Evolutionary conservation across 441 rosid species (phyloP), one percentile per base, ranked within the genome.

Genomic region (Breynia disticha): DNA sequence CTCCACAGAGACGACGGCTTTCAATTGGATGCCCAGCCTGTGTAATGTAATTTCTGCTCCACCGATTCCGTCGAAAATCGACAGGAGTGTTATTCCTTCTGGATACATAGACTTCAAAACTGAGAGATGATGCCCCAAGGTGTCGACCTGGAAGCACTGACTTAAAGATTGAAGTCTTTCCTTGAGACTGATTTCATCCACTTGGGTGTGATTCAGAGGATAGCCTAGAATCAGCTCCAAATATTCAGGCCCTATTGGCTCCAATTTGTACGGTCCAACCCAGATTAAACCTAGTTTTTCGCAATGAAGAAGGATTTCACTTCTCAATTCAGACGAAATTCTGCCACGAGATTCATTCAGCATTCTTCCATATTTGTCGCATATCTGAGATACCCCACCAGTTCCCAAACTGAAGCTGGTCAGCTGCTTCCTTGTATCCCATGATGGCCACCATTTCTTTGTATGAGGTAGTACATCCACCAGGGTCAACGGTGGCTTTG

Each of bases 371-470:
- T 84, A 73, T 58, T 79, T 63, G 22, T 76, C 84, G 61, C 93
- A 86, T 14, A 91, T 75, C 60, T 53, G 67, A 63, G 81, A 56
- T 50, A 66, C 54, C 22, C 80, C 84, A 19, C 54, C 46, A 1
- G 64, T 64, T 47, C 60, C 76, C 20, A 71, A 72, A 64, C 51
- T 69, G 46, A 65, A 56, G 56, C 62, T 58, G 54, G 61, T 75
- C 66, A 93, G 41, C 54, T 84, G 83, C 69, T 72, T 81, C 83
- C 99, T 81, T 1, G 91, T 72, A 75, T 93, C 98, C 97, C 98
- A 89, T 16, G 74, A 69, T 24, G 98, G 97, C 95, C 97, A 86
- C 95, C 97, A 93, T 57, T 79, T 82, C 78, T 76, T 83, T 35
- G 69, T 55, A 46, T 69, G 73, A 1, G 95, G 90, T 50, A 89